phyloP scores from a whole-genome alignment of 257 asterid species.

The Salvia hispanica region DNA sequence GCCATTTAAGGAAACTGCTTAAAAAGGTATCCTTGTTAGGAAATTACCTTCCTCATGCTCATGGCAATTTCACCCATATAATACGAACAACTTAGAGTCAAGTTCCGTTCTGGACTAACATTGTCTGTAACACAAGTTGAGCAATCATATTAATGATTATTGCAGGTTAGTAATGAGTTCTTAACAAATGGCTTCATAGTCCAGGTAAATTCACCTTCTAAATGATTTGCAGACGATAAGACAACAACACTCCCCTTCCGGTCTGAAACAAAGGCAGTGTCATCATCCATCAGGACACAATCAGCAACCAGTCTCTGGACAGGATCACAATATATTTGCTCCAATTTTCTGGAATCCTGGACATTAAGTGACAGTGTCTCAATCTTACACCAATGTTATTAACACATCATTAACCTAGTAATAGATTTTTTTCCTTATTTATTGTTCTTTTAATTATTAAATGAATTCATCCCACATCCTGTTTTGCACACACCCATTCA shows the following conservation, averaged over 20 bases:
- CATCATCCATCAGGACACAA: constrained; percentile 83
- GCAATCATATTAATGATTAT: constrained; percentile 20
- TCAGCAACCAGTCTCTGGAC: constrained; percentile 94
- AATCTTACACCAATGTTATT: constrained; percentile 12
- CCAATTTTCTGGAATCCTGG: constrained; percentile 83
- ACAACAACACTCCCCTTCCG: constrained; percentile 83
- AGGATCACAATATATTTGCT: constrained; percentile 88
- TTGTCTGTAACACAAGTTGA: constrained; percentile 54
- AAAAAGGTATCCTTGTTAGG: constrained; percentile 3
- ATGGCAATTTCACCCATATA: constrained; percentile 91
- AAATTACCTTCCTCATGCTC: constrained; percentile 80
- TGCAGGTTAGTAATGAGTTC: background rate
- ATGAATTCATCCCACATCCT: constrained; percentile 22
- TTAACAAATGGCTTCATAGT: constrained; percentile 24
- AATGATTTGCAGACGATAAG: constrained; percentile 68
- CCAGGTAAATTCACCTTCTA: constrained; percentile 59
- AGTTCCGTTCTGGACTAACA: constrained; percentile 88
- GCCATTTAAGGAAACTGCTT: constrained; percentile 11
- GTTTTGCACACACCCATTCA: constrained; percentile 15
- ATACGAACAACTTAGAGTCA: constrained; percentile 70
- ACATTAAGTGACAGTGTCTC: constrained; percentile 30
- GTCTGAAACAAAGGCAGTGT: constrained; percentile 89
- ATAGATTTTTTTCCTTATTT: background rate
- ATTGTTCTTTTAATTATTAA: constrained; percentile 14
- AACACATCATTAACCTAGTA: constrained; percentile 16